Base-by-base conservation (phyloP, 2,329 filamentous ascomycete genomes). In the Cylindrodendrum hubeiense region DNA sequence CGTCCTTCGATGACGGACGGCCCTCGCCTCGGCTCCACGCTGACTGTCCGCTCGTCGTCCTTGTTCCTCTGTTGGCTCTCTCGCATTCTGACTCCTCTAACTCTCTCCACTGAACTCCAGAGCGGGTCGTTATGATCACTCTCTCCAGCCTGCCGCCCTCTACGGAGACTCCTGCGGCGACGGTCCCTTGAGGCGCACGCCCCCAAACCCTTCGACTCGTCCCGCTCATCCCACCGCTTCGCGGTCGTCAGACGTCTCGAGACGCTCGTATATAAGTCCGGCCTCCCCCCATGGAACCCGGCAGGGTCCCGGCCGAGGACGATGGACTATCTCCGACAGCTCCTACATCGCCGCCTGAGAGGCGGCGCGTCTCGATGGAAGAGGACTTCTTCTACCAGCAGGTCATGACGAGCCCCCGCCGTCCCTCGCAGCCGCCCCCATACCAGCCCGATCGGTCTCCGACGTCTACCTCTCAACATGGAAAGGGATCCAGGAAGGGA, bases 381-480 rank as follows among this genome's bases (percentile, higher is more conserved):
- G 84, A 87, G 78, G 85, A 87, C 72, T 78, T 84, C 72, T 82
- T 83, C 71, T 87, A 87, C 72, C 83, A 85, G 60, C 79, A 82
- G 69, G 78, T 86, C 74, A 85, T 87, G 83, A 85, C 81, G 34
- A 79, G 77, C 49, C 74, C 78, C n/a, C 77, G 79, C 67, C 83
- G 82, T 70, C 82, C 81, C 22, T 82, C 82, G 54, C 81, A 82
- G 68, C 84, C 84, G 63, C 84, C 84, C 47, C 80, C 81, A 17
- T 86, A 86, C 71, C 78, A 81, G 72, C 72, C 74, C 68, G 70
- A 74, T 63, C 60, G 66, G 57, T 61, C 63, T 51, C 67, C 33
- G 37, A 57, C 68, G 37, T 65, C 69, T 50, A 34, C 58, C 58
- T 68, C 64, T 55, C 59, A 56, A 33, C 58, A 70, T 63, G 64